These are phyloP conservation scores for Fereydounia khargensis DNA, from an alignment of 1,284 basidiomycete genomes.

Conservation along the genomic window DNA sequence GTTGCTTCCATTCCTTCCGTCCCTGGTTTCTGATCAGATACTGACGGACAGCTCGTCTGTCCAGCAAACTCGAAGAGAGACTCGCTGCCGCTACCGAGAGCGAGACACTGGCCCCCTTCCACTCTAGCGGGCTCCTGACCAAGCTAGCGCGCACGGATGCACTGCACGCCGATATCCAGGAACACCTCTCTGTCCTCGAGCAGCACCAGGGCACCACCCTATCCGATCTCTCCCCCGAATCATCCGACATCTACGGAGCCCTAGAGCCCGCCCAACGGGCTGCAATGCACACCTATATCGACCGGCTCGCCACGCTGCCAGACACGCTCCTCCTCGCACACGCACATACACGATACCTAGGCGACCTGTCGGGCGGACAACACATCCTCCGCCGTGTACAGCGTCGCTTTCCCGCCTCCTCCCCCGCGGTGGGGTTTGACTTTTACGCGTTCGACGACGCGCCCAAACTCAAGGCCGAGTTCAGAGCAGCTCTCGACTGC, in stretches of 20 bases:
- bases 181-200: constrained; percentile 11
- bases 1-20: background rate
- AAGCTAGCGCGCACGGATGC: constrained; percentile 5
- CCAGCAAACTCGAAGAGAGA: no score
- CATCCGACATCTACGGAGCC: background rate
- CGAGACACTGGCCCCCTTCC: no score
- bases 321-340: constrained; percentile 11
- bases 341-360: constrained; percentile 67
- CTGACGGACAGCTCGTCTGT: background rate
- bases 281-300: constrained; percentile 22
- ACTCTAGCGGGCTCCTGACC: no score
- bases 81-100: no score
- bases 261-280: constrained; percentile 14
- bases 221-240: background rate
- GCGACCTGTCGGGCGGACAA: constrained; percentile 79
- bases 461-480: no score
- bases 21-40: background rate
- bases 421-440: no score
- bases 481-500: no score
- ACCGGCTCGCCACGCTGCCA: constrained; percentile 1
- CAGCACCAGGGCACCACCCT: constrained; percentile 9
- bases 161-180: constrained; percentile 10
- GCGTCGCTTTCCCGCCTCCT: no score
- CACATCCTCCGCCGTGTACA: no score
- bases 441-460: no score